Percentiles rank a stretch among this genome's conserved stretches.
These are phyloP conservation scores for Pisolithus orientalis DNA, from an alignment of 768 basidiomycete genomes.

Conservation along the genomic window DNA sequence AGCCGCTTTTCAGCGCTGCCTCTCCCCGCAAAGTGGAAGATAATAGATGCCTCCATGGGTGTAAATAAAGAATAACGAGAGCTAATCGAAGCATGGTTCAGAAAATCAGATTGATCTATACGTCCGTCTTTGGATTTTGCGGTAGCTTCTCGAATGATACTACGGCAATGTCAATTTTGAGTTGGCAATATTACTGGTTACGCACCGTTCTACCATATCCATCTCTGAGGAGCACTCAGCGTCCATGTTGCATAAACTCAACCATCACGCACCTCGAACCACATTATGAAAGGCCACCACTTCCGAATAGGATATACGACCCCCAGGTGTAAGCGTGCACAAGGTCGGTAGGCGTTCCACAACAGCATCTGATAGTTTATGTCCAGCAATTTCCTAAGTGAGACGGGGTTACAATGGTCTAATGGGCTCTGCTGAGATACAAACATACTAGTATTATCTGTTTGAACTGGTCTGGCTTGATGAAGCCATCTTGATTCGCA, in stretches of 20 bases:
- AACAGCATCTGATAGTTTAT: constrained; percentile 93
- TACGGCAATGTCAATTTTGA: constrained; percentile 20
- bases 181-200: constrained; percentile 1
- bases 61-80: constrained; percentile 95
- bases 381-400: constrained; percentile 85
- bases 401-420: background rate
- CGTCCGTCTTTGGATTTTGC: constrained; percentile 90
- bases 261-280: constrained; percentile 58
- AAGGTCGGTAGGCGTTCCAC: constrained; percentile 90
- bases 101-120: constrained; percentile 93
- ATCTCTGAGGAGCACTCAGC: constrained; percentile 49
- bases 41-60: constrained; percentile 96
- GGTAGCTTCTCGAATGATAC: constrained; percentile 86
- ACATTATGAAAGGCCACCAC: constrained; percentile 97
- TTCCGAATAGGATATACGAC: constrained; percentile 92
- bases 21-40: constrained; percentile 95
- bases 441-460: constrained; percentile 76
- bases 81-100: constrained; percentile 77
- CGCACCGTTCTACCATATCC: constrained; percentile 89
- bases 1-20: constrained; percentile 67
- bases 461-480: constrained; percentile 90
- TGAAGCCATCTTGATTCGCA: constrained; percentile 87
- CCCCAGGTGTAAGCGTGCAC: constrained; percentile 82
- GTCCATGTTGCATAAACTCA: background rate
- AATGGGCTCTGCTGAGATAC: background rate